Evolutionary conservation across 192 early-diverging fungal species (phyloP), one percentile per base, ranked within the genome.

Genomic region (Ambispora gerdemannii): DNA sequence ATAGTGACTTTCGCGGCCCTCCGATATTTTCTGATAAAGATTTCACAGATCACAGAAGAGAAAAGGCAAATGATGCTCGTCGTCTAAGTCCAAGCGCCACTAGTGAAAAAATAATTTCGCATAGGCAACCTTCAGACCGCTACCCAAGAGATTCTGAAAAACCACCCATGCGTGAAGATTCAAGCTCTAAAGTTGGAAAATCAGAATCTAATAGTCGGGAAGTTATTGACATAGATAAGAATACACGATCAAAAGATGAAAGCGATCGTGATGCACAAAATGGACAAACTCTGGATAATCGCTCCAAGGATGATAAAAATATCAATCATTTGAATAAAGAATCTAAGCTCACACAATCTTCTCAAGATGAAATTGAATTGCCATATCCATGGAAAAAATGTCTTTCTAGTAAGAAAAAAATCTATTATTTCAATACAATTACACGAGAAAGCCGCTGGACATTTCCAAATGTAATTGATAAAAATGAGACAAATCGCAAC

Each of bases 371-470:
- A 7, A 28, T 31, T n/a, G 0, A 6, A 4, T 34, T 35, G 27
- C 65, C 51, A 15, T 30, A 67, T 34, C 65, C 65, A 3, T 67
- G 65, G 65, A 51, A 53, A 67, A 67, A 53, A 53, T 67, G 65
- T 32, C 47, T 53, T 3, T 67, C 65, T 30, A 67, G 65, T 53
- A 67, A 33, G 22, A 67, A 67, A 31, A 67, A 67, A 15, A 28
- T 34, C 22, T 67, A 67, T 36, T 67, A 53, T 36, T 67, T 67
- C 19, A 67, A 67, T 25, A 33, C 65, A 32, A 3, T 31, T 34
- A 52, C 65, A 11, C 50, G 65, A 13, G 65, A 36, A 22, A 53
- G 50, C 35, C 65, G 28, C 6, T 67, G 65, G 65, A 53, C 20
- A 4, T 53, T 53, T 53, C 65, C 65, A 8, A 8, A 4, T 38